Conservation (phyloP, 225 moss, liverwort and hornwort species). For the Polytrichum formosum region DNA sequence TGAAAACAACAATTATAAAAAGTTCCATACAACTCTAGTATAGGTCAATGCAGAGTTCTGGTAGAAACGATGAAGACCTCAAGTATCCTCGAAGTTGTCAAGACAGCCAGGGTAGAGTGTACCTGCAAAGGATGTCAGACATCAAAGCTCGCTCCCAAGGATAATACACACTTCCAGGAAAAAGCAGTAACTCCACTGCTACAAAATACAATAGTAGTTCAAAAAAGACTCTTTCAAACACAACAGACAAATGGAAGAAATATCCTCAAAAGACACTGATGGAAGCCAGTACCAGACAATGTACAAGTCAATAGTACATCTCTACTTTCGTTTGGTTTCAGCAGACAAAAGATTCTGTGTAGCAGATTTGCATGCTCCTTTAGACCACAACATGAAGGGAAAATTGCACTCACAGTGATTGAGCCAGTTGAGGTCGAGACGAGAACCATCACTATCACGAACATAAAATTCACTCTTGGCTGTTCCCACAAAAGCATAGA, state of each 20-base stretch:
- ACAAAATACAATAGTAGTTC: slow-evolving; percentile 9
- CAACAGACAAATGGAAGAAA: neutral
- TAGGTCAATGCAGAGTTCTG: too few species aligned
- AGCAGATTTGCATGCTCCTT: too few species aligned
- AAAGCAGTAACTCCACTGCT: slow-evolving; percentile 64
- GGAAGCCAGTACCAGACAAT: too few species aligned
- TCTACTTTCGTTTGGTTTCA: too few species aligned
- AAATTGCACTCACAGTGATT: slow-evolving; percentile 27
- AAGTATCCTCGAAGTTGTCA: too few species aligned
- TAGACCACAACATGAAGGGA: neutral
- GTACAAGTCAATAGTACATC: too few species aligned
- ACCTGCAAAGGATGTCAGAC: slow-evolving; percentile 79
- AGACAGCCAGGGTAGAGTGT: slow-evolving; percentile 1
- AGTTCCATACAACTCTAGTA: too few species aligned
- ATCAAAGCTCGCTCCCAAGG: slow-evolving; percentile 95
- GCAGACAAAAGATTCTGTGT: too few species aligned
- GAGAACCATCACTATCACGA: slow-evolving; percentile 45
- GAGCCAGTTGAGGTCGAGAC: slow-evolving; percentile 16
- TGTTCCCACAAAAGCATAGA: slow-evolving; percentile 81
- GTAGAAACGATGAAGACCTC: too few species aligned
- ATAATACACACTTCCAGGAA: slow-evolving; percentile 72
- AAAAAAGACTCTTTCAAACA: neutral
- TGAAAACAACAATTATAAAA: too few species aligned
- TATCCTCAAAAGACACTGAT: too few species aligned
- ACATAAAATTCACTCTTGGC: slow-evolving; percentile 89